These are phyloP conservation scores for Aspergillus ibericus DNA, from an alignment of 2,329 filamentous ascomycete genomes.

Conservation along the genomic window DNA sequence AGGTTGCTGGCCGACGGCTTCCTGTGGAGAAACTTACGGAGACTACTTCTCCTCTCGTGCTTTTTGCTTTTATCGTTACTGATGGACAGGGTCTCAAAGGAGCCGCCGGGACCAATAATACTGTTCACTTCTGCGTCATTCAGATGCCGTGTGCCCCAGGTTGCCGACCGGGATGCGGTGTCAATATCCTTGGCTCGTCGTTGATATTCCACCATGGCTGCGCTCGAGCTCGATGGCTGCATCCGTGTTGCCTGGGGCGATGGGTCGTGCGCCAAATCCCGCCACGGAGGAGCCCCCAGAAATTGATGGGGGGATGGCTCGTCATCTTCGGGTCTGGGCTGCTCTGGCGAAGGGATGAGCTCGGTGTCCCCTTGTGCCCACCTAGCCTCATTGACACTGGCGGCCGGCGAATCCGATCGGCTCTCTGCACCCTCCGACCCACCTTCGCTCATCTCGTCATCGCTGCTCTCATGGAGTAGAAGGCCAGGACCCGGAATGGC, in stretches of 20 bases:
- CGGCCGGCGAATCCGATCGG: constrained; percentile 28
- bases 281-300: constrained; percentile 49
- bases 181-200: constrained; percentile 54
- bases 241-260: constrained; percentile 30
- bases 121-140: constrained; percentile 54
- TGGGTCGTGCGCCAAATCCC: constrained; percentile 42
- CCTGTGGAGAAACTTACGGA: constrained; percentile 45
- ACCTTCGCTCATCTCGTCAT: constrained; percentile 33
- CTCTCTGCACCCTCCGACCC: constrained; percentile 25
- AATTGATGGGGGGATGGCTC: constrained; percentile 40
- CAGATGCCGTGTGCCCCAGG: constrained; percentile 53
- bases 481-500: constrained; percentile 54
- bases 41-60: constrained; percentile 48
- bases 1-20: constrained; percentile 45
- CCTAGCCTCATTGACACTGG: constrained; percentile 27
- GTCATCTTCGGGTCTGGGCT: constrained; percentile 25
- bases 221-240: constrained; percentile 56
- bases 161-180: constrained; percentile 55
- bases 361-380: constrained; percentile 24
- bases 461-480: constrained; percentile 46
- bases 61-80: constrained; percentile 38
- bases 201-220: constrained; percentile 56
- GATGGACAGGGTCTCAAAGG: constrained; percentile 45
- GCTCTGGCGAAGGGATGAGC: constrained; percentile 25
- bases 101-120: constrained; percentile 45